Evolutionary conservation across 1,284 basidiomycete species (phyloP).

Genomic region (Cutaneotrichosporon daszewskae): DNA sequence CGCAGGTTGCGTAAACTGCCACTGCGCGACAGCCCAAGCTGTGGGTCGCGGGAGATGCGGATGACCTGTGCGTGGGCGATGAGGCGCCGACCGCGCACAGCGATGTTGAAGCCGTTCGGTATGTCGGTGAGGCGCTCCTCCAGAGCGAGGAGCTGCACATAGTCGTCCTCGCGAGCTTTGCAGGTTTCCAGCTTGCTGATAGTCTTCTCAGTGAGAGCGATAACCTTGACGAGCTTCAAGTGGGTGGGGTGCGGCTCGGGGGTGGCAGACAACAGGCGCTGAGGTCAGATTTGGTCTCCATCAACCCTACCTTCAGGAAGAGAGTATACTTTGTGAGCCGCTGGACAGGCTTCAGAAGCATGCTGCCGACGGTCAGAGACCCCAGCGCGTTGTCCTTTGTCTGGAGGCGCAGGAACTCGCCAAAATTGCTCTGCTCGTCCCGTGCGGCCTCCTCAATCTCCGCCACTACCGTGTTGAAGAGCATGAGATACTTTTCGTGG

Average conservation of each 20-base stretch:
- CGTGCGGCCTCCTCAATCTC: constrained; percentile 56
- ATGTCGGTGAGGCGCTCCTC: constrained; percentile 59
- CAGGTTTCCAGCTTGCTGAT: constrained; percentile 73
- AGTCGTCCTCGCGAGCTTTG: constrained; percentile 75
- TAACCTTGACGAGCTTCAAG: constrained; percentile 59
- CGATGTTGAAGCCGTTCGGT: constrained; percentile 54
- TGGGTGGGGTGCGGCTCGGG: constrained; percentile 65
- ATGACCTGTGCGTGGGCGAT: constrained; percentile 61
- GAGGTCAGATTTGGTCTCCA: constrained; percentile 8
- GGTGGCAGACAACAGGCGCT: constrained; percentile 64
- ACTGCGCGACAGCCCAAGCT: constrained; percentile 12
- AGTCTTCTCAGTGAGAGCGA: constrained; percentile 61
- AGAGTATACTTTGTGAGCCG: constrained; percentile 66
- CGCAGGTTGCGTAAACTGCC: constrained; percentile 23
- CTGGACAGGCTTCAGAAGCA: constrained; percentile 69
- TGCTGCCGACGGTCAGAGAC: constrained; percentile 58
- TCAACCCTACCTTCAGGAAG: constrained; percentile 60
- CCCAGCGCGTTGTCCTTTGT: constrained; percentile 63
- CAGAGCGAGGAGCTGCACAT: constrained; percentile 62
- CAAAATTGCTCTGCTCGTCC: constrained; percentile 62
- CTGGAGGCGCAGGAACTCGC: constrained; percentile 74
- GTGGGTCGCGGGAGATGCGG: constrained; percentile 26
- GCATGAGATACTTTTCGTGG: constrained; percentile 77
- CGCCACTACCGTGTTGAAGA: constrained; percentile 58
- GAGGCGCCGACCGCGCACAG: constrained; percentile 64